Percentiles rank a stretch among this genome's conserved stretches.
Conservation (phyloP, 805 yeast genomes). For the Priceomyces castillae region DNA sequence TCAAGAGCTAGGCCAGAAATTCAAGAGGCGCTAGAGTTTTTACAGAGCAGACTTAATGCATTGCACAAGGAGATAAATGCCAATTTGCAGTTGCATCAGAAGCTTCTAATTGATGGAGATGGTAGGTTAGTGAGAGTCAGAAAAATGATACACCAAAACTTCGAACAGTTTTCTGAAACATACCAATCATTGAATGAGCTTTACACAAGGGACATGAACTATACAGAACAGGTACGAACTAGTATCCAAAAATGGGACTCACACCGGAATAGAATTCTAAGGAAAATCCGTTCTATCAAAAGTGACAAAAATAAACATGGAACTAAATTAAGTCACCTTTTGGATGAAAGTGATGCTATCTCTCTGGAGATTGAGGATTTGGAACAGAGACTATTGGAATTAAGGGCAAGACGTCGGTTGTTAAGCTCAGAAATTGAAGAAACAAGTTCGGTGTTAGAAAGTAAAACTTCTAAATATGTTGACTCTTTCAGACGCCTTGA, state of each 20-base stretch:
- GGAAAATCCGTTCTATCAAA: slow-evolving; percentile 37
- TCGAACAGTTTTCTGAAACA: slow-evolving; percentile 41
- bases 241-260: slow-evolving; percentile 42
- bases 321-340: slow-evolving; percentile 33
- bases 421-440: slow-evolving; percentile 39
- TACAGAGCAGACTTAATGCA: slow-evolving; percentile 11
- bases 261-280: slow-evolving; percentile 30
- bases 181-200: slow-evolving; percentile 46
- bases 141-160: slow-evolving; percentile 21
- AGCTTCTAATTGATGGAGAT: slow-evolving; percentile 32
- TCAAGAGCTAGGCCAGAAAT: neutral
- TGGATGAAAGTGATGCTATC: slow-evolving; percentile 28
- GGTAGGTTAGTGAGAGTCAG: slow-evolving; percentile 28
- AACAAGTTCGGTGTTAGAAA: slow-evolving; percentile 50
- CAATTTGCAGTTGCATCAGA: slow-evolving; percentile 22
- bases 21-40: slow-evolving; percentile 14
- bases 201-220: slow-evolving; percentile 36
- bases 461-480: slow-evolving; percentile 44
- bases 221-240: slow-evolving; percentile 22
- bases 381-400: slow-evolving; percentile 30
- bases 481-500: slow-evolving; percentile 41
- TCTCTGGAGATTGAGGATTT: slow-evolving; percentile 38
- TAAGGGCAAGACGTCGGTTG: slow-evolving; percentile 33
- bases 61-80: slow-evolving; percentile 18
- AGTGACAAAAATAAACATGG: slow-evolving; percentile 44